phyloP scores from a whole-genome alignment of 2,329 filamentous ascomycete genomes.

The Fonsecaea erecta region DNA sequence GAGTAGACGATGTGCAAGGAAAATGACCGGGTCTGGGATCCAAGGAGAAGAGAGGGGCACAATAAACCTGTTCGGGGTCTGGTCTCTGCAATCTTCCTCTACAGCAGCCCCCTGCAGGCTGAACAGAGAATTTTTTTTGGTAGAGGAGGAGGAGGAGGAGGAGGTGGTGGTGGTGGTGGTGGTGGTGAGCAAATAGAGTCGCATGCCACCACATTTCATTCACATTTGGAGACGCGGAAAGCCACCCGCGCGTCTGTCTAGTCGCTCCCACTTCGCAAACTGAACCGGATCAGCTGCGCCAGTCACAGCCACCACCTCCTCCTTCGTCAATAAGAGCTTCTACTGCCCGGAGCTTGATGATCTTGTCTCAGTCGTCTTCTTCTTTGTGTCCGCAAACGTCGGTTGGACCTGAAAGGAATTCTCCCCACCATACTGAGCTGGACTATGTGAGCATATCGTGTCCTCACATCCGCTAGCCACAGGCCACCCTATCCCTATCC shows the following conservation, averaged over 20 bases:
- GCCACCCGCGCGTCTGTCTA: background rate
- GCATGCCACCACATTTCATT: too few species aligned
- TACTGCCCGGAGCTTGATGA: conserved; percentile 3
- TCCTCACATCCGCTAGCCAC: conserved; percentile 10
- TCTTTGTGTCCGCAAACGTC: conserved; percentile 1
- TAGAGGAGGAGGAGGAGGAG: too few species aligned
- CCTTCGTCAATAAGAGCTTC: background rate
- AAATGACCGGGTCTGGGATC: background rate
- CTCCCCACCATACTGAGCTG: background rate
- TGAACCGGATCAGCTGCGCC: conserved; percentile 17
- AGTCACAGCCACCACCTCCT: too few species aligned
- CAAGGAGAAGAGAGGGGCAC: background rate
- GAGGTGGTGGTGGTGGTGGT: too few species aligned
- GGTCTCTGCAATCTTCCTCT: background rate
- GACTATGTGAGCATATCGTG: conserved; percentile 25
- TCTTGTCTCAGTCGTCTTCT: conserved; percentile 4
- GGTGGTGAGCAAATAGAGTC: background rate
- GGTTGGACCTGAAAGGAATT: conserved; percentile 1
- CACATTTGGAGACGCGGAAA: conserved; percentile 11
- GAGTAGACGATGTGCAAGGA: background rate
- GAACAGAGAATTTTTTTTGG: background rate
- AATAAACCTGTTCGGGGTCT: background rate
- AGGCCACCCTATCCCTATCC: conserved; percentile 3
- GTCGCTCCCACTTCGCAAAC: conserved; percentile 1
- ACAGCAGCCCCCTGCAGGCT: background rate